A percentile compares a stretch with the other conserved stretches of the same genome.
phyloP scores from a whole-genome alignment of 73 alveolate species.

The Stentor roeselii region DNA sequence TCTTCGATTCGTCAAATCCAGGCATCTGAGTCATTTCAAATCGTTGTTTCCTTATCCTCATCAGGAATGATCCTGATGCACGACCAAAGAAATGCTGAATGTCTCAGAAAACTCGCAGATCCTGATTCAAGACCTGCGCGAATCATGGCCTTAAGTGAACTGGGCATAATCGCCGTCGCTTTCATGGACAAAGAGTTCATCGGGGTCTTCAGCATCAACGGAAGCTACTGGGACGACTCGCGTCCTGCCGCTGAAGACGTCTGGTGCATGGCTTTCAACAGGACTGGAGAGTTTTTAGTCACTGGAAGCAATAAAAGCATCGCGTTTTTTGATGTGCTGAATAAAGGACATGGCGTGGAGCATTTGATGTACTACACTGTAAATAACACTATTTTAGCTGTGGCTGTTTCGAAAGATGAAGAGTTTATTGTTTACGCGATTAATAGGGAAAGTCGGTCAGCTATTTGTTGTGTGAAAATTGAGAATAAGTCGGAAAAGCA shows the following conservation, averaged over 20 bases:
- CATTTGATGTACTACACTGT: background rate
- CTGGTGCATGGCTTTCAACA: constrained; percentile 1
- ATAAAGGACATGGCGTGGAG: background rate
- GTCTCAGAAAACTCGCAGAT: background rate
- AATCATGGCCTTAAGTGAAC: constrained; percentile 10
- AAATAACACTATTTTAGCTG: background rate
- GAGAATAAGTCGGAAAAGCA: background rate
- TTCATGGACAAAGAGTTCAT: background rate
- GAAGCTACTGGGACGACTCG: background rate
- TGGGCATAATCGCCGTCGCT: constrained; percentile 14
- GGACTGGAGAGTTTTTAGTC: background rate
- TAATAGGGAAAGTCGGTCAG: constrained; percentile 7
- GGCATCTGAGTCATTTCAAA: background rate
- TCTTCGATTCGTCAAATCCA: background rate
- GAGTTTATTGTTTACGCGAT: constrained; percentile 6
- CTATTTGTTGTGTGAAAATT: too few species aligned
- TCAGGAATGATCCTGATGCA: background rate
- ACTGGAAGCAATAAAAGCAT: constrained; percentile 8
- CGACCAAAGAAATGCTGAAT: background rate
- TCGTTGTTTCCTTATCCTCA: background rate
- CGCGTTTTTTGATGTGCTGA: background rate
- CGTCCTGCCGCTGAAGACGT: constrained; percentile 1
- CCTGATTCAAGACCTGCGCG: background rate
- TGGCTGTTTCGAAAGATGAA: background rate
- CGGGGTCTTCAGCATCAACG: background rate